These are phyloP conservation scores for Fusarium pseudocircinatum DNA, from an alignment of 2,329 filamentous ascomycete genomes.

Conservation along the genomic window DNA sequence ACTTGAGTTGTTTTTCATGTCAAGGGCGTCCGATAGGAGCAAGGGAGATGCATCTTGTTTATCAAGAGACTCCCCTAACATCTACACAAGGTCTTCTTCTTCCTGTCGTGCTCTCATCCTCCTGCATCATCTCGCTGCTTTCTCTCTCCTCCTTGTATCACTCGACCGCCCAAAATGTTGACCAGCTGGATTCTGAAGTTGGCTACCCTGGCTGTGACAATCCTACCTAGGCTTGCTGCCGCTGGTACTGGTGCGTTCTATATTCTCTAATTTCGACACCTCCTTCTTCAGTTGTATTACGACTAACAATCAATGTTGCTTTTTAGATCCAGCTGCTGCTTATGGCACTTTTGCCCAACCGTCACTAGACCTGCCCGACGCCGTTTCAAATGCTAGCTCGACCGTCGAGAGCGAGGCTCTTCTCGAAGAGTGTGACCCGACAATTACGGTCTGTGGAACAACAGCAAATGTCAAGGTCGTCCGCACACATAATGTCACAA, in stretches of 20 bases:
- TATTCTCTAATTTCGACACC: fast-evolving
- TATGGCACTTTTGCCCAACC: fast-evolving
- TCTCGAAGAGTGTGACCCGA: neutral
- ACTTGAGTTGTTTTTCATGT: neutral
- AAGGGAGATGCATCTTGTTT: neutral
- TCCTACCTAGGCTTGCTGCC: neutral
- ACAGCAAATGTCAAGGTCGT: neutral
- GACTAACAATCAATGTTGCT: fast-evolving
- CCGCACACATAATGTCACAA: neutral
- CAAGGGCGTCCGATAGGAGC: neutral
- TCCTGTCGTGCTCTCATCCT: neutral
- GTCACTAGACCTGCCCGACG: fast-evolving
- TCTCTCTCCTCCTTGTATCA: neutral
- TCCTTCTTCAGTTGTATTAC: fast-evolving
- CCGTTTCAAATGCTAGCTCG: neutral
- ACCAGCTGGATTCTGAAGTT: neutral
- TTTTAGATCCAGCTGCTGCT: neutral
- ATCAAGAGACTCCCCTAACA: neutral
- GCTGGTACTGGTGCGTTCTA: neutral
- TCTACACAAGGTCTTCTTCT: neutral
- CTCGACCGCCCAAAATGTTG: neutral
- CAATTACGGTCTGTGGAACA: fast-evolving
- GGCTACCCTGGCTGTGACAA: fast-evolving
- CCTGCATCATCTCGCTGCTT: neutral
- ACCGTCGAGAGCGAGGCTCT: neutral